Percentiles rank a stretch among this genome's conserved stretches.
Evolutionary conservation across 2,329 filamentous ascomycete species (phyloP).

Genomic region (Cyclaneusma minus): DNA sequence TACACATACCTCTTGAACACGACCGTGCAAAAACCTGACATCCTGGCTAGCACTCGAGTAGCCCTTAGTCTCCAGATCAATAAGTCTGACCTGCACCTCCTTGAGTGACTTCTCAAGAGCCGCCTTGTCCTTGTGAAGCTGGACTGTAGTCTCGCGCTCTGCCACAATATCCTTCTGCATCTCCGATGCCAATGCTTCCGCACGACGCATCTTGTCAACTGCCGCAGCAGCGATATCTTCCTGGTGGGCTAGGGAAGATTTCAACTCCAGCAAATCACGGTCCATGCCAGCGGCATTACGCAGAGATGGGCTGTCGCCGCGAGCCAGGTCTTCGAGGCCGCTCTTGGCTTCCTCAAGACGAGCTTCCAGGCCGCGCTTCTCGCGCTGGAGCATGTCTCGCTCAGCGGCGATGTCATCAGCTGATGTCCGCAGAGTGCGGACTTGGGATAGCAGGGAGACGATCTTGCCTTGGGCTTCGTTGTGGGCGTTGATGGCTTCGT

Average conservation of each 20-base stretch:
- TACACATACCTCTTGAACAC: slow-evolving; percentile 75
- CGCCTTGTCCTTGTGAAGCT: slow-evolving; percentile 81
- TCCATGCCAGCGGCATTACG: slow-evolving; percentile 82
- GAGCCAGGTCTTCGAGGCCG: slow-evolving; percentile 74
- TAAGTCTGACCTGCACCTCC: slow-evolving; percentile 75
- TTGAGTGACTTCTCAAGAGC: slow-evolving; percentile 78
- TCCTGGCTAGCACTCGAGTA: slow-evolving; percentile 91
- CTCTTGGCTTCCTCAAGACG: slow-evolving; percentile 77
- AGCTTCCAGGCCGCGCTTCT: slow-evolving; percentile 80
- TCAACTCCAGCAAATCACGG: slow-evolving; percentile 77
- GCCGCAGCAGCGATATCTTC: slow-evolving; percentile 85
- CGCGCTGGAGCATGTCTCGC: slow-evolving; percentile 67
- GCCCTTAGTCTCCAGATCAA: slow-evolving; percentile 93
- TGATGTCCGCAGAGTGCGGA: slow-evolving; percentile 65
- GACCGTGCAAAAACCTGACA: slow-evolving; percentile 84
- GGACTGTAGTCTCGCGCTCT: slow-evolving; percentile 68
- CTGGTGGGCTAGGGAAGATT: slow-evolving; percentile 76
- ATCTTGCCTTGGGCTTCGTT: slow-evolving; percentile 92
- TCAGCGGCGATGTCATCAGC: slow-evolving; percentile 79
- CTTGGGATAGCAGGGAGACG: slow-evolving; percentile 77
- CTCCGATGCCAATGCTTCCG: slow-evolving; percentile 74
- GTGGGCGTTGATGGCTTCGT: slow-evolving; percentile 84
- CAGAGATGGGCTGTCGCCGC: slow-evolving; percentile 72
- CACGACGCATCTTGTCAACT: slow-evolving; percentile 91
- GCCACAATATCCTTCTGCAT: slow-evolving; percentile 83